These are phyloP conservation scores for Hemisphaericaspora subhashii DNA, from an alignment of 1,139 yeast species.

Conservation along the genomic window DNA sequence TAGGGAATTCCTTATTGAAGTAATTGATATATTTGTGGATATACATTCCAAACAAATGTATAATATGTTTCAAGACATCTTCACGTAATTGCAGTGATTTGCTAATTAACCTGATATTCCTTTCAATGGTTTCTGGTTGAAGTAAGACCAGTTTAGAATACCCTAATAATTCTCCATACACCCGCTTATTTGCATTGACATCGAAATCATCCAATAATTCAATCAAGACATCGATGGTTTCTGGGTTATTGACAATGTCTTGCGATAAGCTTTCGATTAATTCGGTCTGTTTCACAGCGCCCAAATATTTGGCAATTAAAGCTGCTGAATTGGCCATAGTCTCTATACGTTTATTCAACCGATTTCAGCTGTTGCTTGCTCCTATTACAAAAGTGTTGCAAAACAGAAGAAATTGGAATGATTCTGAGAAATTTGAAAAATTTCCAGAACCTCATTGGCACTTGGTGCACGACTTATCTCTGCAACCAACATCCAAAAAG, in stretches of 20 bases:
- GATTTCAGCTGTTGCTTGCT: no score
- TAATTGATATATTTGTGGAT: conserved; percentile 10
- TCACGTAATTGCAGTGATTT: conserved; percentile 22
- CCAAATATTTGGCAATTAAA: conserved; percentile 32
- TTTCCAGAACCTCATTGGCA: neutral
- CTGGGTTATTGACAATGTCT: conserved; percentile 17
- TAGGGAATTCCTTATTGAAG: conserved; percentile 7
- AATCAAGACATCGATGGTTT: conserved; percentile 29
- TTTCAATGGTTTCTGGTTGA: conserved; percentile 10
- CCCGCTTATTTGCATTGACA: conserved; percentile 17
- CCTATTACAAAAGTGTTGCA: no score
- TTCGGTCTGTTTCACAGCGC: conserved; percentile 23
- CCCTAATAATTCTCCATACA: conserved; percentile 22
- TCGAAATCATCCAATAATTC: conserved; percentile 35
- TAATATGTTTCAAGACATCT: conserved; percentile 17
- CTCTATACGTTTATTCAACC: neutral
- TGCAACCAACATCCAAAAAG: no score
- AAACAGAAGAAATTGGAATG: no score
- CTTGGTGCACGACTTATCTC: neutral
- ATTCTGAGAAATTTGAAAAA: neutral
- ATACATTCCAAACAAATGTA: conserved; percentile 8
- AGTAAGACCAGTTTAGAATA: conserved; percentile 17
- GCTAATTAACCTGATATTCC: conserved; percentile 18
- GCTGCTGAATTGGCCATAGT: conserved; percentile 20
- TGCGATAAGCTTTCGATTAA: conserved; percentile 25